Evolutionary conservation across 2,329 filamentous ascomycete genomes (phyloP), one percentile per base, ranked within the genome.

Genomic region (Penicillium sp.): DNA sequence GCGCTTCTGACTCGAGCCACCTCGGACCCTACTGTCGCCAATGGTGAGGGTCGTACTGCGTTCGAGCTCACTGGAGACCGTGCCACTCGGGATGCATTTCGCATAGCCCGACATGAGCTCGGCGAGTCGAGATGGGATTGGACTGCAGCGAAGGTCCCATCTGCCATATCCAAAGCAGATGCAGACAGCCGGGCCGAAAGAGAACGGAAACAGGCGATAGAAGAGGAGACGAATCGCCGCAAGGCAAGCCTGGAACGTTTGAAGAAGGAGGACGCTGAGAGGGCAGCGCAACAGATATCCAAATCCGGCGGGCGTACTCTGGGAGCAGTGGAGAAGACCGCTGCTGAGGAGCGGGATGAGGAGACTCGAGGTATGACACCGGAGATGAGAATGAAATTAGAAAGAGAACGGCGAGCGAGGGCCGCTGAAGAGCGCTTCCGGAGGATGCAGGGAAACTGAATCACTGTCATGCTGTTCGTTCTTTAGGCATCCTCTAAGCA

Each of bases 61-160:
- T 98, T 96, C 72, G 92, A 96, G 56, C 84, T 99, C 1, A 87
- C 91, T 0, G 92, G 94, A 43, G 92, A 98, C 72, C 86, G 92
- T 4, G 77, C 88, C 2, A 97, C 93, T 0, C 87, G 94, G 1
- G 93, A 98, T 71, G 91, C 93, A 0, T 99, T 99, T 78, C 89
- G 95, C 2, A 86, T 97, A 2, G 92, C 92, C 4, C 89, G 95
- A 6, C 84, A 86, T 35, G 90, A 96, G 70, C 81, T 97, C 1
- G 93, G 92, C 16, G 92, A 96, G 71, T 73, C 74, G 0, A 83
- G 80, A 18, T 96, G 89, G 86, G 79, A 91, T 64, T 99, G 95
- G 95, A 86, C 90, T 3, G 80, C 78, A 0, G 88, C 92, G 1
- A 85, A 85, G 27, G 86, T 99, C 0, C 92, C 93, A 0, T 69